phyloP scores from a whole-genome alignment of 495 filamentous ascomycete genomes.

The Hyaloscypha finlandica region DNA sequence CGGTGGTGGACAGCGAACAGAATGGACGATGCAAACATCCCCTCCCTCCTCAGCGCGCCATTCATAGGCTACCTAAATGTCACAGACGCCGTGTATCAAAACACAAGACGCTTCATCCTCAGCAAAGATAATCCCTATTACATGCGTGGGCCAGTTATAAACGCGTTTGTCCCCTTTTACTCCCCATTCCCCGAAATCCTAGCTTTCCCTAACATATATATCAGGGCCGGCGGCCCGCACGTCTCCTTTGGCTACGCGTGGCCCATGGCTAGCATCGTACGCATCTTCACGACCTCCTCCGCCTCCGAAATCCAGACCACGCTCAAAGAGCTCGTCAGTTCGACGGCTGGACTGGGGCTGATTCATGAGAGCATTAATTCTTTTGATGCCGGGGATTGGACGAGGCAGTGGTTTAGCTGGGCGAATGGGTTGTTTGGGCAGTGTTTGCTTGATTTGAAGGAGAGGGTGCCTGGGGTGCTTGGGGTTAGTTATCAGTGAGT shows the following conservation, averaged over 20 bases:
- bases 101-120: conserved; percentile 56
- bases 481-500: conserved; percentile 41
- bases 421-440: conserved; percentile 66
- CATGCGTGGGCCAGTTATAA: conserved; percentile 57
- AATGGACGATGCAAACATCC: conserved; percentile 65
- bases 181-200: not conserved
- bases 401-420: conserved; percentile 71
- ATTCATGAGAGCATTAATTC: conserved; percentile 54
- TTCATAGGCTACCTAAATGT: conserved; percentile 54
- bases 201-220: not conserved
- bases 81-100: conserved; percentile 52
- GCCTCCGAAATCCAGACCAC: conserved; percentile 53
- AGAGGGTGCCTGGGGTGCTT: conserved; percentile 41
- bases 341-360: conserved; percentile 52
- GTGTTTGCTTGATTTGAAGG: conserved; percentile 59
- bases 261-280: conserved; percentile 60
- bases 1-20: conserved; percentile 14
- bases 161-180: conserved; percentile 42
- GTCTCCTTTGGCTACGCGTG: conserved; percentile 45
- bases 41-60: conserved; percentile 56
- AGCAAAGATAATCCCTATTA: conserved; percentile 60
- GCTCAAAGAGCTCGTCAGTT: conserved; percentile 51
- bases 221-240: conserved; percentile 54
- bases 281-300: conserved; percentile 55
- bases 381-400: conserved; percentile 49